Percentiles rank a stretch among this genome's conserved stretches.
These are phyloP conservation scores for Cucurbitaria berberidis DNA, from an alignment of 2,329 filamentous ascomycete genomes.

Conservation along the genomic window DNA sequence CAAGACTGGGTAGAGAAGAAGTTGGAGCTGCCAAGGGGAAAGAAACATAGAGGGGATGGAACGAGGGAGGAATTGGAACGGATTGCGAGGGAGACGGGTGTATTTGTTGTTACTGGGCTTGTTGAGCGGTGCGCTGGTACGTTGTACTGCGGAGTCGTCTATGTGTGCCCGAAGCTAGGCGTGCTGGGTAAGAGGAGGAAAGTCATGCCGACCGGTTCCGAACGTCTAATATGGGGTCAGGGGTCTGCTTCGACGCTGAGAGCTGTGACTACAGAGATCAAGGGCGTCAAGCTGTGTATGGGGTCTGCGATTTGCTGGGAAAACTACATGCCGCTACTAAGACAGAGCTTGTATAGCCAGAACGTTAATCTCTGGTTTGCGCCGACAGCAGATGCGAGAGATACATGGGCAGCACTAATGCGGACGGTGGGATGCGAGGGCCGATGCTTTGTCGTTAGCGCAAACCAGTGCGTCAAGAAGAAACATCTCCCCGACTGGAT, in stretches of 20 bases:
- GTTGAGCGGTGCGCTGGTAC: slow-evolving; percentile 83
- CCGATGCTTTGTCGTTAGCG: slow-evolving; percentile 81
- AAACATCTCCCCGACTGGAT: slow-evolving; percentile 66
- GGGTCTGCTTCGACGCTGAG: slow-evolving; percentile 78
- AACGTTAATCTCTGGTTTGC: slow-evolving; percentile 92
- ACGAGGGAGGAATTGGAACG: slow-evolving; percentile 80
- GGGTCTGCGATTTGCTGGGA: slow-evolving; percentile 95
- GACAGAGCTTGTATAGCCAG: slow-evolving; percentile 83
- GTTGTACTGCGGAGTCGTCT: slow-evolving; percentile 82
- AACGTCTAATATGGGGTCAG: slow-evolving; percentile 88
- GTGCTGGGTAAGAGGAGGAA: slow-evolving; percentile 85
- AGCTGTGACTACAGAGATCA: slow-evolving; percentile 79
- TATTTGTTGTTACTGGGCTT: slow-evolving; percentile 80
- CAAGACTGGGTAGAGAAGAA: slow-evolving; percentile 72
- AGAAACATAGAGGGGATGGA: slow-evolving; percentile 68
- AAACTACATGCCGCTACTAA: slow-evolving; percentile 90
- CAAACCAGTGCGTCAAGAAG: slow-evolving; percentile 78
- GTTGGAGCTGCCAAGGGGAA: slow-evolving; percentile 58
- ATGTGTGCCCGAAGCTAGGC: slow-evolving; percentile 76
- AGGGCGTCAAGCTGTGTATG: slow-evolving; percentile 78
- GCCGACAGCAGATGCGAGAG: slow-evolving; percentile 83
- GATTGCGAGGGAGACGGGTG: slow-evolving; percentile 75
- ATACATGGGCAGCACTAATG: slow-evolving; percentile 84
- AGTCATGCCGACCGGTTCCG: slow-evolving; percentile 87
- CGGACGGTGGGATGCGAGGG: slow-evolving; percentile 82